A percentile compares a stretch with the other conserved stretches of the same genome.
phyloP scores from a whole-genome alignment of 2,329 filamentous ascomycete species.

The Periconia sp. region DNA sequence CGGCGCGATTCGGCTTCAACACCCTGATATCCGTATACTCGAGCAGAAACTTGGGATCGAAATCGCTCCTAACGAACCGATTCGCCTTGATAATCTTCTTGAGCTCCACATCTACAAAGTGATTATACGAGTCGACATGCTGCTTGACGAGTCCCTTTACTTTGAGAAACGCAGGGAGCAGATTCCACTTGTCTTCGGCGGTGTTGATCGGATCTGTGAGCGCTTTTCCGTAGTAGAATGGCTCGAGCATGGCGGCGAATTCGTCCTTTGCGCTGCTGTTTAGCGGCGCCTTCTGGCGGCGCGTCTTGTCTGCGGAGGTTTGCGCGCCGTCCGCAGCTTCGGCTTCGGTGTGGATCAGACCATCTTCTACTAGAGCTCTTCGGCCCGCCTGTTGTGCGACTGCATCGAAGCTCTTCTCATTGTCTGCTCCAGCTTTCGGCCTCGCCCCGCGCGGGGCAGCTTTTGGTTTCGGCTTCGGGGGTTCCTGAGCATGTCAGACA shows the following conservation, averaged over 20 bases:
- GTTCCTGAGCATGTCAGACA: constrained; percentile 29
- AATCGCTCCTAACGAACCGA: constrained; percentile 85
- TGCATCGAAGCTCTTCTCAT: constrained; percentile 5
- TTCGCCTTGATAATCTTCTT: constrained; percentile 97
- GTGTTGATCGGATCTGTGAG: constrained; percentile 74
- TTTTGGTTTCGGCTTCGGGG: constrained; percentile 30
- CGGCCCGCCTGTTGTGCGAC: constrained; percentile 3
- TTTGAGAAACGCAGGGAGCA: constrained; percentile 95
- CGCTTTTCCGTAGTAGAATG: constrained; percentile 72
- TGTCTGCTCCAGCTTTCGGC: constrained; percentile 25
- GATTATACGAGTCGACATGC: constrained; percentile 98
- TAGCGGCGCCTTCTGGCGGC: constrained; percentile 34
- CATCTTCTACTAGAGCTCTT: constrained; percentile 17
- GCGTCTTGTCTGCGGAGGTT: constrained; percentile 31
- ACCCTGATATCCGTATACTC: constrained; percentile 91
- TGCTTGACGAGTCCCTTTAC: constrained; percentile 97
- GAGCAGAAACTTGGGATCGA: constrained; percentile 90
- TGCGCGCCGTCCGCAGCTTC: constrained; percentile 14
- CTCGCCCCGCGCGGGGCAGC: constrained; percentile 40
- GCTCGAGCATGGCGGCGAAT: constrained; percentile 70
- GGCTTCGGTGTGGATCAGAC: constrained; percentile 9
- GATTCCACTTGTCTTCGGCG: constrained; percentile 90
- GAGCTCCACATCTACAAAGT: constrained; percentile 94
- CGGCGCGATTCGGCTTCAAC: constrained; percentile 77
- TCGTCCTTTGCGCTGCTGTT: constrained; percentile 49